phyloP scores from a whole-genome alignment of 2,329 filamentous ascomycete species.

The Malbranchea cinnamomea region DNA sequence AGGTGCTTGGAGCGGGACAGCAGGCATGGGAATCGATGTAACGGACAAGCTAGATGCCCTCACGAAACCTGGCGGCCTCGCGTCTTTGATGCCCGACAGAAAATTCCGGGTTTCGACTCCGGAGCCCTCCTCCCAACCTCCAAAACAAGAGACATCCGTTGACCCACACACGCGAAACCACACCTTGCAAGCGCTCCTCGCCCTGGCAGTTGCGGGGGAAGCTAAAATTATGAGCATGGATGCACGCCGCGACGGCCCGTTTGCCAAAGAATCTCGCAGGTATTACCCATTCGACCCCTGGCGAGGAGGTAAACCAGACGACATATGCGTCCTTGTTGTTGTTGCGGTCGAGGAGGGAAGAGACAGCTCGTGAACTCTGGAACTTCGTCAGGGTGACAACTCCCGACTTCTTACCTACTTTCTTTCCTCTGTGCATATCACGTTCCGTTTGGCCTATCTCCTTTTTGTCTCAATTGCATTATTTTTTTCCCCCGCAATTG shows the following conservation, averaged over 20 bases:
- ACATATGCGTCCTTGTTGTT: slow-evolving; percentile 76
- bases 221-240: slow-evolving; percentile 78
- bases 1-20: slow-evolving; percentile 57
- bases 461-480: too few species aligned
- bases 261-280: slow-evolving; percentile 84
- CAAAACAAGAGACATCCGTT: slow-evolving; percentile 9
- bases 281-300: slow-evolving; percentile 76
- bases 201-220: slow-evolving; percentile 61
- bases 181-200: slow-evolving; percentile 63
- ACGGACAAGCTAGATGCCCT: slow-evolving; percentile 43
- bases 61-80: slow-evolving; percentile 33
- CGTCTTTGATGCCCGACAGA: slow-evolving; percentile 12
- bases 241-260: slow-evolving; percentile 70
- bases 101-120: slow-evolving; percentile 5
- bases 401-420: background rate
- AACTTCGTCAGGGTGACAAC: background rate
- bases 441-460: too few species aligned
- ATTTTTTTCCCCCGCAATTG: too few species aligned
- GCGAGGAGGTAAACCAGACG: slow-evolving; percentile 86
- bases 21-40: slow-evolving; percentile 46
- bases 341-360: slow-evolving; percentile 51
- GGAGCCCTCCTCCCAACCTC: slow-evolving; percentile 6
- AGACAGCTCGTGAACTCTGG: too few species aligned
- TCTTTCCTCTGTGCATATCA: too few species aligned
- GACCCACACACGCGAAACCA: slow-evolving; percentile 16